These are phyloP conservation scores for Aspergillus sp. DNA, from an alignment of 2,329 filamentous ascomycete genomes.

Conservation along the genomic window DNA sequence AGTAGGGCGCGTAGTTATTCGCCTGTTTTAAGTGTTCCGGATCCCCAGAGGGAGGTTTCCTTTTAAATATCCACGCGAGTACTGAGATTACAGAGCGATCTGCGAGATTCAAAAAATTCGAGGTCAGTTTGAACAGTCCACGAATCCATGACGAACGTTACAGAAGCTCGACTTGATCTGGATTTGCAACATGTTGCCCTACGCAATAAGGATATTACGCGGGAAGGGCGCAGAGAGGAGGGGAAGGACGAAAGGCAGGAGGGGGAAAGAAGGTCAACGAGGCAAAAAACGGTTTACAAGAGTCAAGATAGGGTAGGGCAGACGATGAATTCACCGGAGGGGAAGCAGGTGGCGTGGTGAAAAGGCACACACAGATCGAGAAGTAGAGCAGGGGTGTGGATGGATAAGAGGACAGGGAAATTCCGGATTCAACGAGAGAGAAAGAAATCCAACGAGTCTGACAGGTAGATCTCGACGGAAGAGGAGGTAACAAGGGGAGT, in stretches of 20 bases:
- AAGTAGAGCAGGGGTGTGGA: neutral
- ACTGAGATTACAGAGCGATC: constrained; percentile 19
- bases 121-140: constrained; percentile 18
- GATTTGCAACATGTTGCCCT: constrained; percentile 12
- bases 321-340: neutral
- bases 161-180: constrained; percentile 13
- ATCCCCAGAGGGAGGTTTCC: neutral
- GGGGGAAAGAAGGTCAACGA: neutral
- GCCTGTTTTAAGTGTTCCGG: neutral
- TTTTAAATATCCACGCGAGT: constrained; percentile 5
- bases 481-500: constrained; percentile 2
- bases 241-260: neutral
- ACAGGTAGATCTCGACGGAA: neutral
- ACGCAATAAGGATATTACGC: constrained; percentile 23
- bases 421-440: neutral
- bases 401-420: neutral
- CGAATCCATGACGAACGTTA: constrained; percentile 15
- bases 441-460: neutral
- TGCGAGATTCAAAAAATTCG: constrained; percentile 13
- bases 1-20: neutral
- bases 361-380: neutral
- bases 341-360: neutral
- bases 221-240: constrained; percentile 2
- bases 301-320: neutral
- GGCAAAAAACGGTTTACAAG: constrained; percentile 9